These are phyloP conservation scores for Phaeoacremonium minimum DNA, from an alignment of 2,329 filamentous ascomycete species.

Conservation along the genomic window DNA sequence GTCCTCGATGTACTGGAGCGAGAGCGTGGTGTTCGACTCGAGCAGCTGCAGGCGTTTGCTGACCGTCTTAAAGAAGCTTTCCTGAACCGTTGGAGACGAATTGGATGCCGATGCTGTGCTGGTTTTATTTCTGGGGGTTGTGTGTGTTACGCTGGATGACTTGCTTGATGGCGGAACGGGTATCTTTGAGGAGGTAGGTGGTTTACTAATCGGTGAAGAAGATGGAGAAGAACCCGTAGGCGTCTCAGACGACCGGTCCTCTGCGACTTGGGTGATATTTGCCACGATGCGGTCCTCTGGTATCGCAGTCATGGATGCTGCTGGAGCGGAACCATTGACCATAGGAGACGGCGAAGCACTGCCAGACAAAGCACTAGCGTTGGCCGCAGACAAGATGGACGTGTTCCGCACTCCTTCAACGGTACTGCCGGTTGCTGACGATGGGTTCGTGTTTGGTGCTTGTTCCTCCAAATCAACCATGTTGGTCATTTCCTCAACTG, in stretches of 20 bases:
- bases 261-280: constrained; percentile 1
- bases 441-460: not conserved
- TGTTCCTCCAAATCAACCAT: too few relatives aligned
- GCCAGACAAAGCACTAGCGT: not conserved
- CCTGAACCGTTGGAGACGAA: constrained; percentile 80
- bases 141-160: not conserved
- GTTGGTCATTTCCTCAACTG: constrained; percentile 3
- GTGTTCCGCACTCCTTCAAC: not conserved
- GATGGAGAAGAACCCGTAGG: constrained; percentile 3
- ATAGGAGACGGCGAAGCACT: constrained; percentile 3
- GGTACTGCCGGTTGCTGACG: not conserved
- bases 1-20: constrained; percentile 93
- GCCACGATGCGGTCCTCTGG: not conserved
- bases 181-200: not conserved
- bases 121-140: constrained; percentile 5
- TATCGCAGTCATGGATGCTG: not conserved
- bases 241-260: constrained; percentile 3
- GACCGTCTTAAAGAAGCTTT: constrained; percentile 96
- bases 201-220: constrained; percentile 2
- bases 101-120: constrained; percentile 8
- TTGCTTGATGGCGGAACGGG: not conserved
- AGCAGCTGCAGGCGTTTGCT: constrained; percentile 88
- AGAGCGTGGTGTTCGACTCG: constrained; percentile 88
- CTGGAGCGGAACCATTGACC: not conserved
- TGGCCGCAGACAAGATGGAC: not conserved